phyloP scores from a whole-genome alignment of 371 early-diverging fungal species.

The Saksenaea oblongispora region DNA sequence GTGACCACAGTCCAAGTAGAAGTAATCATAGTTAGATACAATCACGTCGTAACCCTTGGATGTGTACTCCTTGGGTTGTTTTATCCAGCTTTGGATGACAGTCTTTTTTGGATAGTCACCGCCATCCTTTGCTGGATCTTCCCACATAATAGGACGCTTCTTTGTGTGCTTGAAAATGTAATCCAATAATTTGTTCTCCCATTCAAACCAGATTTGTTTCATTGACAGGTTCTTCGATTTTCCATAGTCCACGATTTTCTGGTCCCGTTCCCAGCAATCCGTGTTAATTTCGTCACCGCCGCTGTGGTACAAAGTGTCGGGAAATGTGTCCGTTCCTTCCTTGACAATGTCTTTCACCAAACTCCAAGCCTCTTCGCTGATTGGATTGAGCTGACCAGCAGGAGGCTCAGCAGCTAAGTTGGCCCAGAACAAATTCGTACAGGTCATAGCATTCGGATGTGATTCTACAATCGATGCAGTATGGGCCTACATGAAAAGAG shows the following conservation, averaged over 20 bases:
- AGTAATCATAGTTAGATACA: slow-evolving; percentile 58
- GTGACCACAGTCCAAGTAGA: slow-evolving; percentile 74
- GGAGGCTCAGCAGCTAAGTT: slow-evolving; percentile 67
- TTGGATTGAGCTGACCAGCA: slow-evolving; percentile 74
- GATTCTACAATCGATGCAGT: slow-evolving; percentile 48
- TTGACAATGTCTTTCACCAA: slow-evolving; percentile 64
- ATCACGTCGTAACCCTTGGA: slow-evolving; percentile 57
- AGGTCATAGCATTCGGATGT: slow-evolving; percentile 53
- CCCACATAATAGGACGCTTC: slow-evolving; percentile 50
- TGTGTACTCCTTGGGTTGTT: slow-evolving; percentile 46
- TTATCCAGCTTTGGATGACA: slow-evolving; percentile 62
- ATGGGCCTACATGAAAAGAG: slow-evolving; percentile 51
- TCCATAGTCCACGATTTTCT: slow-evolving; percentile 24
- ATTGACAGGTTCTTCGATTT: slow-evolving; percentile 28
- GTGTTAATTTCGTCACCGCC: slow-evolving; percentile 80
- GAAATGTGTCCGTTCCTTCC: slow-evolving; percentile 62
- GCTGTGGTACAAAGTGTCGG: slow-evolving; percentile 70
- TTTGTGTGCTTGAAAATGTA: slow-evolving; percentile 26
- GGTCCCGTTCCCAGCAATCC: slow-evolving; percentile 59
- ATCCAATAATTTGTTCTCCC: slow-evolving; percentile 28
- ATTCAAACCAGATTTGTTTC: slow-evolving; percentile 33
- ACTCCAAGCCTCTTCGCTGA: slow-evolving; percentile 52
- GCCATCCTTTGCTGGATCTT: slow-evolving; percentile 40
- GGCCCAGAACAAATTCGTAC: slow-evolving; percentile 51
- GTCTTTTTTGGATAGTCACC: slow-evolving; percentile 36